These are phyloP conservation scores for Withania somnifera DNA, from an alignment of 305 asterid species.

Conservation along the genomic window DNA sequence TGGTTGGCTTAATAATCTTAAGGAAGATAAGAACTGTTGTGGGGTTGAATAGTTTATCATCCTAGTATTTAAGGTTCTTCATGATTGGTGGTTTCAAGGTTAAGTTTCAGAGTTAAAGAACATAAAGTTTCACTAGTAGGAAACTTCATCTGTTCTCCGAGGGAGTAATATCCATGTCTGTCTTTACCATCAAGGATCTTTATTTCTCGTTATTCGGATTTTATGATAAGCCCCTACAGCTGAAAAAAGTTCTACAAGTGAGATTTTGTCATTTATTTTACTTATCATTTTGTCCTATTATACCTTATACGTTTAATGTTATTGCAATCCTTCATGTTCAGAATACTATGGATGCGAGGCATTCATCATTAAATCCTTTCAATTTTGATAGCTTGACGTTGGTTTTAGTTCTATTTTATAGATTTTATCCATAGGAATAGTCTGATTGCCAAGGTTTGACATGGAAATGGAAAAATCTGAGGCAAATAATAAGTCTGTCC, in stretches of 20 bases:
- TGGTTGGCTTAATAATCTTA: background rate
- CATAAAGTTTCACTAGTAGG: background rate
- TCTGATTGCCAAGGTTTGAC: conserved; percentile 86
- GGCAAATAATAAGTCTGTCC: conserved; percentile 62
- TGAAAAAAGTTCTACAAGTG: background rate
- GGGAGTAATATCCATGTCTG: background rate
- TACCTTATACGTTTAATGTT: background rate
- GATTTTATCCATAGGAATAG: conserved; percentile 83
- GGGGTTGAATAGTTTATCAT: background rate
- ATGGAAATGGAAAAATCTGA: conserved; percentile 76
- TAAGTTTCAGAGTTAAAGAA: background rate
- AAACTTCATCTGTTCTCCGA: background rate
- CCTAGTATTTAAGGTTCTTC: background rate
- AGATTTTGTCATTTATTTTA: background rate
- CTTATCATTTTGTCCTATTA: background rate
- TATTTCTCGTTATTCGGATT: background rate
- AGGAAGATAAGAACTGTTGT: background rate
- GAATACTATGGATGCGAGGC: background rate
- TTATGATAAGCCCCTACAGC: background rate
- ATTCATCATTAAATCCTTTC: background rate
- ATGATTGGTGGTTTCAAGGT: background rate
- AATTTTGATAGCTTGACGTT: background rate
- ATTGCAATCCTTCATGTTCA: background rate
- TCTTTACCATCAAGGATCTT: background rate
- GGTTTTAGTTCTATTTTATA: conserved; percentile 19